Evolutionary conservation across 495 filamentous ascomycete genomes (phyloP).

Genomic region (Xylaria flabelliformis): DNA sequence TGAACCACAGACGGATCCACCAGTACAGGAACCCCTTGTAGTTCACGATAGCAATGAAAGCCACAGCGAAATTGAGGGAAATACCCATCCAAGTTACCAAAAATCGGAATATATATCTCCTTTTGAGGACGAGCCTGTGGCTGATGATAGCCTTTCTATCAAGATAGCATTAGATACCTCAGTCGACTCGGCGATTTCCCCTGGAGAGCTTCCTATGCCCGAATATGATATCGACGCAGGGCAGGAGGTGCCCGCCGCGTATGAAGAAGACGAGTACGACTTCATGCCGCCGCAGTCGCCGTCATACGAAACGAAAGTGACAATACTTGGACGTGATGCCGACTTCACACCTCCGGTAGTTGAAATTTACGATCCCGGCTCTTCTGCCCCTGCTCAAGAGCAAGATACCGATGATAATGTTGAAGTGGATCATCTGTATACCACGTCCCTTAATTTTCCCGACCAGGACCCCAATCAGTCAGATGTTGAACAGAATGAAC

Average conservation of each 20-base stretch:
- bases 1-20: constrained; percentile 69
- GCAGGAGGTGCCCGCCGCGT: constrained; percentile 33
- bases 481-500: constrained; percentile 31
- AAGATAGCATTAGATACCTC: constrained; percentile 50
- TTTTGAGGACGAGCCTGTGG: constrained; percentile 44
- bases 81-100: constrained; percentile 27
- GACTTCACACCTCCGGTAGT: constrained; percentile 46
- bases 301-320: constrained; percentile 51
- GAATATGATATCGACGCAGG: constrained; percentile 27
- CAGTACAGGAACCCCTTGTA: constrained; percentile 35
- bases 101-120: constrained; percentile 49
- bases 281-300: constrained; percentile 45
- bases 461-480: constrained; percentile 23
- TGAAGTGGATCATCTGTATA: constrained; percentile 23
- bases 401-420: constrained; percentile 17
- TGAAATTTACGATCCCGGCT: constrained; percentile 29
- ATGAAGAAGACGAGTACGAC: constrained; percentile 47
- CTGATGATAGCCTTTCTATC: constrained; percentile 50
- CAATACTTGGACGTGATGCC: constrained; percentile 50
- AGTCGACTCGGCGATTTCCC: constrained; percentile 16
- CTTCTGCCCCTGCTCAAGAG: constrained; percentile 5
- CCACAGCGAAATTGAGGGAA: constrained; percentile 16
- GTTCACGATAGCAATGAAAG: constrained; percentile 36
- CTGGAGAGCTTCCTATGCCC: constrained; percentile 22
- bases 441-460: constrained; percentile 22